Percentiles rank a stretch among this genome's conserved stretches.
Conservation (phyloP, 495 filamentous ascomycete genomes). For the Staphylotrichum tortipilum region DNA sequence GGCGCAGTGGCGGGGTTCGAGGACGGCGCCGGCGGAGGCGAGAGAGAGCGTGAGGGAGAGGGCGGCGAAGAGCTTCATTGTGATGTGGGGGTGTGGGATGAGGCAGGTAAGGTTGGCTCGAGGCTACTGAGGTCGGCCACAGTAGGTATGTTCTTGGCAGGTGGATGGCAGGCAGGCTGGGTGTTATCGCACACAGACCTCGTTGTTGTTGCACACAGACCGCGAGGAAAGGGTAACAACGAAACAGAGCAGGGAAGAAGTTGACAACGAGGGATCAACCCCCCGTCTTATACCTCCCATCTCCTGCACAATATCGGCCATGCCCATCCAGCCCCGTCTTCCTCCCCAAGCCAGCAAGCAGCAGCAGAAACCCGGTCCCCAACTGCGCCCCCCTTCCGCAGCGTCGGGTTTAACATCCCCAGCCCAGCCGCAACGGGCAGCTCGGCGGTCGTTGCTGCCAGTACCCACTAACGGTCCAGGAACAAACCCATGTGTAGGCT, state of each 20-base stretch:
- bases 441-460: conserved; percentile 5
- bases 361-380: too few species aligned
- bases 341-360: too few species aligned
- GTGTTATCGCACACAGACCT: too few species aligned
- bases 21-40: conserved; percentile 17
- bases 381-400: too few species aligned
- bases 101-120: background rate
- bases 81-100: conserved; percentile 11
- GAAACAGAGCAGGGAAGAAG: background rate
- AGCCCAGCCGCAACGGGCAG: conserved; percentile 5
- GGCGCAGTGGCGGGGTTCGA: conserved; percentile 17
- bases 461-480: background rate
- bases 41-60: conserved; percentile 21
- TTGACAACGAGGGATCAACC: too few species aligned
- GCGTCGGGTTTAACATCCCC: too few species aligned
- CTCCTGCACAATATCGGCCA: too few species aligned
- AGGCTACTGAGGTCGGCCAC: background rate
- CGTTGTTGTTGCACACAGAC: too few species aligned
- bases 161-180: too few species aligned
- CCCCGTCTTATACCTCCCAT: background rate
- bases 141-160: background rate
- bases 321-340: too few species aligned
- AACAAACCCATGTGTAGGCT: background rate
- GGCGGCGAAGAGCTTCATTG: conserved; percentile 24
- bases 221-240: too few species aligned